Evolutionary conservation across 2,329 filamentous ascomycete species (phyloP).

Genomic region (Graphilbum fragrans): DNA sequence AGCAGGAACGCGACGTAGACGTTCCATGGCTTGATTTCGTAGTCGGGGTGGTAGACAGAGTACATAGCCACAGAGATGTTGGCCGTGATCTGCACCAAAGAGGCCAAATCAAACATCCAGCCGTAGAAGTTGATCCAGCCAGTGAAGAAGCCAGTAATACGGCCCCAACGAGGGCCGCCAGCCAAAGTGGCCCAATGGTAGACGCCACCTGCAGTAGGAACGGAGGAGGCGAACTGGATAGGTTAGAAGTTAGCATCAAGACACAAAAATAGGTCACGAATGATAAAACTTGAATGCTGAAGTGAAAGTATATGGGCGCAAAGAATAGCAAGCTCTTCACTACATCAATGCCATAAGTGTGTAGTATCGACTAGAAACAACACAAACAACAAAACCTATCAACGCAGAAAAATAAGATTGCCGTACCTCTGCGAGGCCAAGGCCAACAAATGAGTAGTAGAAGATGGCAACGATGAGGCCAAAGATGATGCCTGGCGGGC

Average conservation of each 20-base stretch:
- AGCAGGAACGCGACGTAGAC: constrained; percentile 46
- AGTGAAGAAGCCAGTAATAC: constrained; percentile 33
- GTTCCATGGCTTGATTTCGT: constrained; percentile 40
- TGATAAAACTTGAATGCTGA: too few relatives aligned
- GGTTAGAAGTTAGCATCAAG: not conserved
- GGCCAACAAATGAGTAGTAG: constrained; percentile 29
- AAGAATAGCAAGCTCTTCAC: too few relatives aligned
- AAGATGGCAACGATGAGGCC: constrained; percentile 28
- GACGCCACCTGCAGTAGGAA: constrained; percentile 46
- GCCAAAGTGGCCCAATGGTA: constrained; percentile 51
- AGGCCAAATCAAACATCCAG: constrained; percentile 51
- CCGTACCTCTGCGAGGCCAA: constrained; percentile 26
- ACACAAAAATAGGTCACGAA: not conserved
- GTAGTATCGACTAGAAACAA: too few relatives aligned
- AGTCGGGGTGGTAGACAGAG: constrained; percentile 40
- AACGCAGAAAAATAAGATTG: not conserved
- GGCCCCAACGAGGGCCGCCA: constrained; percentile 40
- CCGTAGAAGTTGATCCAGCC: constrained; percentile 42
- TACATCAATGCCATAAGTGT: too few relatives aligned
- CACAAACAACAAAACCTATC: not conserved
- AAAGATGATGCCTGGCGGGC: constrained; percentile 28
- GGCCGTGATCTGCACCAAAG: constrained; percentile 43
- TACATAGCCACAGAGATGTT: constrained; percentile 52
- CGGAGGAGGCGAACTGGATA: constrained; percentile 42
- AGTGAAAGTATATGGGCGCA: too few relatives aligned